A percentile compares a stretch with the other conserved stretches of the same genome.
Conservation (phyloP, 805 yeast genomes). For the Kazachstania taianensis region DNA sequence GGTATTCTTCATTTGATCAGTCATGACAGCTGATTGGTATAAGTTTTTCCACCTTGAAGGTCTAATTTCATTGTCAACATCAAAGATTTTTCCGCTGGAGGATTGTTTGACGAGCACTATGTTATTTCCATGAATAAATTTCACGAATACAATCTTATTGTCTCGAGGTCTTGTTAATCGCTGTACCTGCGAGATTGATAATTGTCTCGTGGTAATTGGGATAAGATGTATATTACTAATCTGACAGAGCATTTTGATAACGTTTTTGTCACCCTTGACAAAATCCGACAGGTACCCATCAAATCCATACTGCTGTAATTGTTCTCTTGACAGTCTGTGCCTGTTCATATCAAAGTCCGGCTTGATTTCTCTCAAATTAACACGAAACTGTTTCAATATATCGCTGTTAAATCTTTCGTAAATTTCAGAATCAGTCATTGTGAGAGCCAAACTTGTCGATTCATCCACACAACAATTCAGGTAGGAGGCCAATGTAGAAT, state of each 20-base stretch:
- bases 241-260: constrained; percentile 62
- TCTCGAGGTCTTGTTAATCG: constrained; percentile 28
- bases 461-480: constrained; percentile 48
- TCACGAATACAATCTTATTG: constrained; percentile 40
- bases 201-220: constrained; percentile 49
- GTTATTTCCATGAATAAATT: constrained; percentile 51
- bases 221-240: constrained; percentile 40
- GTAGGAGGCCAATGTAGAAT: constrained; percentile 40
- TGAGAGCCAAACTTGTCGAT: constrained; percentile 49
- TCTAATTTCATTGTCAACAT: constrained; percentile 15
- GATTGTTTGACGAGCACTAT: constrained; percentile 47
- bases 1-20: constrained; percentile 17
- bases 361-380: constrained; percentile 46
- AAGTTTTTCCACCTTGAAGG: constrained; percentile 12
- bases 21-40: constrained; percentile 18
- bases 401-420: constrained; percentile 36
- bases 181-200: constrained; percentile 34
- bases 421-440: constrained; percentile 44
- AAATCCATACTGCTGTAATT: constrained; percentile 47
- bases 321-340: no score
- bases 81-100: constrained; percentile 45
- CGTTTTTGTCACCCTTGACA: constrained; percentile 61
- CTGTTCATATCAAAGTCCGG: constrained; percentile 4
- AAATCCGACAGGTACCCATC: constrained; percentile 72
- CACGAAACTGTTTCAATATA: constrained; percentile 37